A percentile compares a stretch with the other conserved stretches of the same genome.
Evolutionary conservation across 2,329 filamentous ascomycete genomes (phyloP).

Genomic region (Colletotrichum sojae): DNA sequence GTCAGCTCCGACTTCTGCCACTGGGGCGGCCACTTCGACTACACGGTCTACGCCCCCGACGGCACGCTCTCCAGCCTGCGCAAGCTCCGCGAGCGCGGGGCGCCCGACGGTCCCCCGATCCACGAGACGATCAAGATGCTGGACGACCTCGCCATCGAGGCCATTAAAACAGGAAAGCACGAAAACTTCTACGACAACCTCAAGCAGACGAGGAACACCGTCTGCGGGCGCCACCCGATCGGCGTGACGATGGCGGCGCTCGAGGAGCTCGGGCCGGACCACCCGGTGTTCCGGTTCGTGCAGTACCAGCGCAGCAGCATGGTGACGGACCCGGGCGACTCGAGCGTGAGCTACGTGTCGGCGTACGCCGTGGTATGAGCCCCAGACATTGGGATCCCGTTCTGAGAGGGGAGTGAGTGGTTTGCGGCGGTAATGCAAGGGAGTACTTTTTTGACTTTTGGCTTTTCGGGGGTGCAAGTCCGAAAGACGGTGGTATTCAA

Average conservation of each 20-base stretch:
- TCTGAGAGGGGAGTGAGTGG: background rate
- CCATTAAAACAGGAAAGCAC: slow-evolving; percentile 83
- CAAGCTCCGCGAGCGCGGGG: slow-evolving; percentile 52
- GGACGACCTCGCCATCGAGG: slow-evolving; percentile 86
- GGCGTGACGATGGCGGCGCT: slow-evolving; percentile 92
- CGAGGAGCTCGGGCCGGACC: slow-evolving; percentile 71
- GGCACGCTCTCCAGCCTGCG: slow-evolving; percentile 56
- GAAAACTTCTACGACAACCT: slow-evolving; percentile 78
- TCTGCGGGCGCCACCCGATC: slow-evolving; percentile 96
- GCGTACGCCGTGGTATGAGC: slow-evolving; percentile 83
- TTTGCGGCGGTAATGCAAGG: slow-evolving; percentile 2
- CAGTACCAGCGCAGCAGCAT: slow-evolving; percentile 90
- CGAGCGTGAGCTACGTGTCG: slow-evolving; percentile 95
- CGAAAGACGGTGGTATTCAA: background rate
- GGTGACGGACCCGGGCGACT: slow-evolving; percentile 77
- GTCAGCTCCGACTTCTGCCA: slow-evolving; percentile 98
- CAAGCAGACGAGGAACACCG: slow-evolving; percentile 84
- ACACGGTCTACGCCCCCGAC: slow-evolving; percentile 79
- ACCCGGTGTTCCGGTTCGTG: slow-evolving; percentile 80
- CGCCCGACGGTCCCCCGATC: slow-evolving; percentile 67
- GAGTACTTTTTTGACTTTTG: background rate
- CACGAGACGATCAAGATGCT: slow-evolving; percentile 88
- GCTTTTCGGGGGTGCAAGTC: background rate
- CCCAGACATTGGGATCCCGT: no score
- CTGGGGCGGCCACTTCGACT: slow-evolving; percentile 89